Percentiles rank a stretch among this genome's conserved stretches.
Conservation (phyloP, 2,329 filamentous ascomycete genomes). For the Pseudogymnoascus sp. region DNA sequence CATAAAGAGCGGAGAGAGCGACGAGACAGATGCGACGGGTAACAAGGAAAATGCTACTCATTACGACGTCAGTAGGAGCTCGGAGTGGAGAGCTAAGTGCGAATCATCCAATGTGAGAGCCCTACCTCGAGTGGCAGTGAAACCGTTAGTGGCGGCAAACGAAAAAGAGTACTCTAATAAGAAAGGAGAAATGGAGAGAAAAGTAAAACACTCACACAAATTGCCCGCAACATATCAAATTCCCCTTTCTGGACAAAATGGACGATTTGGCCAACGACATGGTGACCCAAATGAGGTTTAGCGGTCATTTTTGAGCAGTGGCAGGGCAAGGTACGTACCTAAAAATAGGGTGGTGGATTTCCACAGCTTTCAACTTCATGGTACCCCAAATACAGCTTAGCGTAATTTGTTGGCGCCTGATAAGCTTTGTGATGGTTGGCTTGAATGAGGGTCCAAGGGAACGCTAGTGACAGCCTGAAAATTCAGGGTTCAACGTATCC, state of each 20-base stretch:
- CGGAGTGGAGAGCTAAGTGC: not conserved
- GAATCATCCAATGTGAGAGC: not conserved
- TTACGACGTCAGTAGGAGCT: not conserved
- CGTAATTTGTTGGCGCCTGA: not conserved
- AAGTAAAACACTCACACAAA: not conserved
- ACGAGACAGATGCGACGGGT: not conserved
- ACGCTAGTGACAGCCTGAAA: not conserved
- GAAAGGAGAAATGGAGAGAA: not conserved
- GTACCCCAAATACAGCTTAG: constrained; percentile 13
- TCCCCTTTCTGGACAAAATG: not conserved
- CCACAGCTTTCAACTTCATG: constrained; percentile 9
- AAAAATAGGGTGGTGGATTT: not conserved
- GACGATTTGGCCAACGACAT: not conserved
- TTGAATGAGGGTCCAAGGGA: not conserved
- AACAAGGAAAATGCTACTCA: not conserved
- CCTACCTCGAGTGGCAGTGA: not conserved
- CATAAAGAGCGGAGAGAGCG: not conserved
- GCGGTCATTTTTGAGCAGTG: not conserved
- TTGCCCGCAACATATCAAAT: not conserved
- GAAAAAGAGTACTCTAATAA: not conserved
- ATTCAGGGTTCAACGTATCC: not conserved
- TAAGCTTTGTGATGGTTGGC: not conserved
- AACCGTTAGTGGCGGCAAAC: not conserved
- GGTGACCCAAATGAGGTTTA: not conserved
- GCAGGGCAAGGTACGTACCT: not conserved